Base-by-base conservation (phyloP, 163 green algal genomes). In the Scenedesmus sp. region DNA sequence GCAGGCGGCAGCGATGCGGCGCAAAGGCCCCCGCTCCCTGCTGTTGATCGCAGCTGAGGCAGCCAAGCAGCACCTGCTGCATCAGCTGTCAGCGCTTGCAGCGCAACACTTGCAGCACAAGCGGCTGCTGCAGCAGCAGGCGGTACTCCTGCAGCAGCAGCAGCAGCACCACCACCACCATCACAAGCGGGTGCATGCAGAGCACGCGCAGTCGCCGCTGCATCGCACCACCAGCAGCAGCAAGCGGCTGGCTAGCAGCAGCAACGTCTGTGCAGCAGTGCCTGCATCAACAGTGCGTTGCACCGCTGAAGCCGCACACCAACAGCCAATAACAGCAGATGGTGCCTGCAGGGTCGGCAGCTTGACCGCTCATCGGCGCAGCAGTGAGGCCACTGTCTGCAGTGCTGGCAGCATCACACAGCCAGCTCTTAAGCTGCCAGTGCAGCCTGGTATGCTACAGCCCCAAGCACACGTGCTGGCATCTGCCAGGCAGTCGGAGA, bases 21-120 rank as follows among this genome's bases (percentile, higher is more conserved):
- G 56, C 9, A 62, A 26, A 4, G 82, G 82, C 2, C 57, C 57
- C 46, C 55, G 55, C 46, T 56, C 82, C 3, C 82, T 87, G 2
- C 64, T 52, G 12, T 60, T 87, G 15, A 26, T 87, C 18, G 57
- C 82, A 87, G 82, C 82, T 26, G 56, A 62, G 74, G 82, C 57
- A 15, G 52, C 62, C 12, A 67, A 67, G 55, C 18, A 57, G 1
- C 18, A 66, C 7, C 18, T 87, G 55, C 82, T 87, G 82, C 82
- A 67, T 56, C 82, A 87, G 82, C 55, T 87, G 16, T 56, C 26
- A 3, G 15, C 5, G 15, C 82, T 87, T 5, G 18, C 56, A 55
- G 82, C 34, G 2, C 82, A 87, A 57, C 82, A 87, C 20, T 15
- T 70, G 56, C 82, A 76, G 16, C 55, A 74, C 2, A 12, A 46